Evolutionary conservation across 148 eudicot species (phyloP).

Genomic region (Heliamphora exappendiculata): DNA sequence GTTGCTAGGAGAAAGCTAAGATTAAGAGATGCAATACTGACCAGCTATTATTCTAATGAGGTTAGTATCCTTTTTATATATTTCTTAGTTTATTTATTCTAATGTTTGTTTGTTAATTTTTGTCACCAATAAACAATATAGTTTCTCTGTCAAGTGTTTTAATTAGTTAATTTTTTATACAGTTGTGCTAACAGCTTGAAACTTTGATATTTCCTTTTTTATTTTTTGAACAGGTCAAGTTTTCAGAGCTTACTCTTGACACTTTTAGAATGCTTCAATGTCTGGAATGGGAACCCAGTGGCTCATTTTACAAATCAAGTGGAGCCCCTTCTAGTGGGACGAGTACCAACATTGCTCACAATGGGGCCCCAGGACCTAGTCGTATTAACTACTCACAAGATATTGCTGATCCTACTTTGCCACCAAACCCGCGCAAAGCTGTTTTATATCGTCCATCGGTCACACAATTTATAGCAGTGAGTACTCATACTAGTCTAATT

Average conservation of each 20-base stretch:
- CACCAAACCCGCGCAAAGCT: slow-evolving; percentile 83
- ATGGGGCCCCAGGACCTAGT: slow-evolving; percentile 47
- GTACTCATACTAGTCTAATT: slow-evolving; percentile 14
- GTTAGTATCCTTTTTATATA: slow-evolving; percentile 27
- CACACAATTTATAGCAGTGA: slow-evolving; percentile 75
- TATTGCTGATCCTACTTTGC: slow-evolving; percentile 78
- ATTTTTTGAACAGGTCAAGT: slow-evolving; percentile 53
- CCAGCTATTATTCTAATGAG: slow-evolving; percentile 88
- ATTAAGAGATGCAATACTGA: slow-evolving; percentile 65
- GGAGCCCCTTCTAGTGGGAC: slow-evolving; percentile 21
- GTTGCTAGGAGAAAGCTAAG: slow-evolving; percentile 56
- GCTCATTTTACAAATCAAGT: slow-evolving; percentile 66
- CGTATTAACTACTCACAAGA: slow-evolving; percentile 46
- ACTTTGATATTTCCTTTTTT: background rate
- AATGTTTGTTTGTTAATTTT: background rate
- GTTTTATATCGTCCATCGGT: slow-evolving; percentile 71
- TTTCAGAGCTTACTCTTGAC: slow-evolving; percentile 80
- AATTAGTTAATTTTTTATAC: background rate
- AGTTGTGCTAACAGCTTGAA: background rate
- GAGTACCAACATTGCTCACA: slow-evolving; percentile 31
- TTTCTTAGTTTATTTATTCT: background rate
- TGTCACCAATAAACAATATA: background rate
- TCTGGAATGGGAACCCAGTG: slow-evolving; percentile 95
- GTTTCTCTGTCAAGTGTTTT: background rate
- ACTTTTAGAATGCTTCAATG: slow-evolving; percentile 83